Base-by-base conservation (phyloP, 1,139 yeast species). In the Pichia sp. region DNA sequence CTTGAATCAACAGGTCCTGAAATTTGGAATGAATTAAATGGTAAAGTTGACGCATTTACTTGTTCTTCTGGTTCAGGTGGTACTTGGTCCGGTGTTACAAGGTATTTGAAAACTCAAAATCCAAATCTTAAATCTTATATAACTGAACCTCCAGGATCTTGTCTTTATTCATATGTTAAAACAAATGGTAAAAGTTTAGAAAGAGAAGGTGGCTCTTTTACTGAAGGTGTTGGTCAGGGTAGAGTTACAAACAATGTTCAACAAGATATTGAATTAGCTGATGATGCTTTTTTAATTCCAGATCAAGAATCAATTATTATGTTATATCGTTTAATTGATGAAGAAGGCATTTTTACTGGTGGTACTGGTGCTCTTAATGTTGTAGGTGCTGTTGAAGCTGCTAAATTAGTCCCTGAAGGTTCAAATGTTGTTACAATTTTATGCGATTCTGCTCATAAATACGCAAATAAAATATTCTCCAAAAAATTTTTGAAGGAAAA, bases 201-300 rank as follows among this genome's bases (percentile, higher is more conserved):
- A 33, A 73, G 89, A 55, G 77, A 78, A 3, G 96, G 96, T 27
- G 76, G 85, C 3, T 84, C 95, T 1, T 87, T 90, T 64, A 89
- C 96, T 20, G 97, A 89, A 66, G 97, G 97, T 35, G 87, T 89
- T 65, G 97, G 97, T 32, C 97, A 89, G 66, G 96, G 96, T 40
- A 75, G 97, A 56, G 83, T 89, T 56, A 89, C 97, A 8, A 84
- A 78, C 51, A 89, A 89, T 62, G 73, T 89, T 65, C 70, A 71
- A 35, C 86, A 80, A 33, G 96, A 87, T 52, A 66, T 87, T 30
- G 82, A 74, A 20, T 59, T 76, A 24, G 74, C 86, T 40, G 84
- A 87, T 56, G 95, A 85, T 56, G 92, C 90, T 7, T 65, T 85
- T 43, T 73, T 76, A 51, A 78, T 89, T 44, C 76, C 89, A 1